Evolutionary conservation across 805 yeast genomes (phyloP).

Genomic region (Wickerhamomyces hampshirensis): DNA sequence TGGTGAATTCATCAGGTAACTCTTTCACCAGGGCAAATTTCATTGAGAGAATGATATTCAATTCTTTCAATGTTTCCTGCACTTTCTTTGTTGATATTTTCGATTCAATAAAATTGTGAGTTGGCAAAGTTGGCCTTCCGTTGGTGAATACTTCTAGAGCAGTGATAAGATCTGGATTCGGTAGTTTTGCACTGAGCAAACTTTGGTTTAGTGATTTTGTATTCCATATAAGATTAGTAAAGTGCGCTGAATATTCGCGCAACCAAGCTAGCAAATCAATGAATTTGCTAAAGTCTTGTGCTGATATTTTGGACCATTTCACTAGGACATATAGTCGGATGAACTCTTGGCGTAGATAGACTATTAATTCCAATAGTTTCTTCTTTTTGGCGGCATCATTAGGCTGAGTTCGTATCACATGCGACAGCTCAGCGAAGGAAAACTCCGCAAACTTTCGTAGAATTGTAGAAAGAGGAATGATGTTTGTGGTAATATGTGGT

Average conservation of each 20-base stretch:
- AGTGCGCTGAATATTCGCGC: conserved; percentile 69
- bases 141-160: conserved; percentile 77
- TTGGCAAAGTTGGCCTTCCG: conserved; percentile 72
- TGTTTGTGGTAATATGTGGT: conserved; percentile 71
- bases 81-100: conserved; percentile 51
- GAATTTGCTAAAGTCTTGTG: conserved; percentile 64
- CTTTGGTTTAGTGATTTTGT: conserved; percentile 64
- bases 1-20: conserved; percentile 60
- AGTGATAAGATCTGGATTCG: conserved; percentile 86
- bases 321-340: conserved; percentile 78
- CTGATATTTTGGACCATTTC: conserved; percentile 76
- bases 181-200: conserved; percentile 83
- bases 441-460: conserved; percentile 55
- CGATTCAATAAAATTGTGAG: conserved; percentile 51
- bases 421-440: conserved; percentile 58
- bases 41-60: conserved; percentile 69
- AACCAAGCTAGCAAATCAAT: conserved; percentile 90
- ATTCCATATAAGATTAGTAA: conserved; percentile 56
- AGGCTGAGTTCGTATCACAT: conserved; percentile 55
- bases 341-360: conserved; percentile 75
- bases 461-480: conserved; percentile 58
- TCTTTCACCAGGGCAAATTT: conserved; percentile 62
- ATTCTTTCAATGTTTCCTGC: conserved; percentile 55
- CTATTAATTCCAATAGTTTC: conserved; percentile 61
- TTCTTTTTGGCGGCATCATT: conserved; percentile 63